Evolutionary conservation across 2,329 filamentous ascomycete species (phyloP), one percentile per base, ranked within the genome.

Genomic region (Penicillium paneum): DNA sequence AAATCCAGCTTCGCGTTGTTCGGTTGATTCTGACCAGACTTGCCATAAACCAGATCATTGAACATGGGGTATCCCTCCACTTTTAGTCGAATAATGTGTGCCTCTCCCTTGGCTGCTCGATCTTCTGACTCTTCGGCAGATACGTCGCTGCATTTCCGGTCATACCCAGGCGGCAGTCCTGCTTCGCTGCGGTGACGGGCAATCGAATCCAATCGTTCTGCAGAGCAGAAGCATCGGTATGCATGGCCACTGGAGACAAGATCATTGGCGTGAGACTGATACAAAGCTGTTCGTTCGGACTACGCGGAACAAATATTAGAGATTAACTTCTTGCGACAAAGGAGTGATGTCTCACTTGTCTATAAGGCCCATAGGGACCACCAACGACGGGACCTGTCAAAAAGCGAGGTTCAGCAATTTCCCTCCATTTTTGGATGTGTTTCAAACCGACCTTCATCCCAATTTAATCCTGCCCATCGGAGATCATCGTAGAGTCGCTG

Each of bases 161-260:
- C 85, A 69, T 89, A 90, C 52, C 85, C 81, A 52, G 79, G 82
- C 59, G 76, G 78, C 41, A 82, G 77, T 24, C 84, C 84, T 5
- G 79, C 73, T 42, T 83, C 78, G 63, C 85, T 84, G 56, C 83
- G 82, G 58, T 83, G 79, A 61, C 81, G 79, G 53, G 86, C 89
- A 60, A 89, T 83, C 8, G 78, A 75, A 55, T 89, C 82, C 3
- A 96, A 79, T 29, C 88, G 83, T 54, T 90, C 83, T 0, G 86
- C 73, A 0, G 85, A 85, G 74, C 94, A 99, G 78, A 99, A 99
- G 73, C 94, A 99, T 58, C 93, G 86, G 72, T 97, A 99, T 7
- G 91, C 94, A 56, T 87, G 82, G 10, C 86, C 89, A 8, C 81
- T 79, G 5, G 85, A 74, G 3, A 99, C 71, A 12, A 99, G 79